These are phyloP conservation scores for Penicillium sp. DNA, from an alignment of 2,329 filamentous ascomycete species.

Conservation along the genomic window DNA sequence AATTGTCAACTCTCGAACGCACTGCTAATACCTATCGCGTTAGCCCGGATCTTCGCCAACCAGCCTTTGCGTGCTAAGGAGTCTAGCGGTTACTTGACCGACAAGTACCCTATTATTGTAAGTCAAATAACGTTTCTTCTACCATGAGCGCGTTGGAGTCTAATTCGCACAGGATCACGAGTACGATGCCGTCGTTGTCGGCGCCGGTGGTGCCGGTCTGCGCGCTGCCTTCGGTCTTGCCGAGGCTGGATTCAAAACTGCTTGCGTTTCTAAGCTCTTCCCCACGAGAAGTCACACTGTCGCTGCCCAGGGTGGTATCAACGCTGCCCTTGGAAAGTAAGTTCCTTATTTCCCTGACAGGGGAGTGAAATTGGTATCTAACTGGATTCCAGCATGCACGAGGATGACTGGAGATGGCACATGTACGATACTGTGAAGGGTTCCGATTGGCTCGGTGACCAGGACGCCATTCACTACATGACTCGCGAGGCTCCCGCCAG, in stretches of 20 bases:
- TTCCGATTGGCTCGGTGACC: conserved; percentile 94
- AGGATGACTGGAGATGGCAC: conserved; percentile 98
- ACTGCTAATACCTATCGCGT: conserved; percentile 27
- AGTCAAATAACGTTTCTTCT: conserved; percentile 38
- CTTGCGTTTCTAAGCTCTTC: conserved; percentile 62
- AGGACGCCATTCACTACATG: conserved; percentile 99
- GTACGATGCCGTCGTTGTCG: conserved; percentile 90
- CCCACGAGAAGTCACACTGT: conserved; percentile 63
- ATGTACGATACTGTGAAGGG: conserved; percentile 99
- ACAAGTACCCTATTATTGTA: conserved; percentile 92
- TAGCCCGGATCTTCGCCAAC: conserved; percentile 82
- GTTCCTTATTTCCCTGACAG: conserved; percentile 15
- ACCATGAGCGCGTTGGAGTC: conserved; percentile 7
- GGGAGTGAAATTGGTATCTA: conserved; percentile 18
- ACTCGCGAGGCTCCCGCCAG: conserved; percentile 87
- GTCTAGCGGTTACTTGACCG: conserved; percentile 78
- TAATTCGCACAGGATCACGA: conserved; percentile 71
- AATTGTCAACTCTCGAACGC: conserved; percentile 18
- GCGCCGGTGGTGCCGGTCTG: conserved; percentile 61
- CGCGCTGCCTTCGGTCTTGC: conserved; percentile 62
- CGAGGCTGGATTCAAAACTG: conserved; percentile 62
- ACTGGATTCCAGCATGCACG: conserved; percentile 71
- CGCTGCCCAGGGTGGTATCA: conserved; percentile 64
- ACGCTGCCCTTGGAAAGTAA: conserved; percentile 44
- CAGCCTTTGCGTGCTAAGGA: conserved; percentile 87